A percentile compares a stretch with the other conserved stretches of the same genome.
Conservation (phyloP, 371 early-diverging fungal species). For the Blakeslea trispora region DNA sequence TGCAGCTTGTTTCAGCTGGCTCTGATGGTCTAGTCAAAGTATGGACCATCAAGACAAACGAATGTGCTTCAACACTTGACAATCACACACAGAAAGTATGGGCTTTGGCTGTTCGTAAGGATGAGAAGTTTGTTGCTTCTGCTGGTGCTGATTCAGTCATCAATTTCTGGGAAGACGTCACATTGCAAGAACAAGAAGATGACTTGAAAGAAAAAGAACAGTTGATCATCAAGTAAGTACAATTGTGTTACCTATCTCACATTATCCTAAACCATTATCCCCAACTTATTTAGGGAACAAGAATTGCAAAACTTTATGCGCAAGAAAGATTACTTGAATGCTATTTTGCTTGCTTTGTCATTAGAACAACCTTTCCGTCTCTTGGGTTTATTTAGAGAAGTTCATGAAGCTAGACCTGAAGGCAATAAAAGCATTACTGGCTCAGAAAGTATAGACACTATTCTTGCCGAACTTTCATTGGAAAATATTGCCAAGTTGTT, state of each 20-base stretch:
- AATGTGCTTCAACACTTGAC: conserved; percentile 90
- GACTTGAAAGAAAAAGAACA: conserved; percentile 70
- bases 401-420: conserved; percentile 55
- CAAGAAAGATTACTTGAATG: conserved; percentile 89
- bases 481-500: conserved; percentile 76
- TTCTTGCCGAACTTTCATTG: conserved; percentile 55
- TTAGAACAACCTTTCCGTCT: conserved; percentile 89
- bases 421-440: conserved; percentile 63
- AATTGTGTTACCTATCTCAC: not conserved
- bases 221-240: conserved; percentile 62
- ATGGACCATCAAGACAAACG: conserved; percentile 90
- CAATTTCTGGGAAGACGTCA: conserved; percentile 91
- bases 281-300: conserved; percentile 70
- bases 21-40: conserved; percentile 94
- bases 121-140: conserved; percentile 77
- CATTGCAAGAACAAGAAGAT: conserved; percentile 77
- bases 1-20: conserved; percentile 85
- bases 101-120: conserved; percentile 78
- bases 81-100: conserved; percentile 95
- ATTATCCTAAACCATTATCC: not conserved
- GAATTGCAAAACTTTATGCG: conserved; percentile 82
- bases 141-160: conserved; percentile 92
- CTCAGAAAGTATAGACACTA: conserved; percentile 63
- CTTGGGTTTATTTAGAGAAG: conserved; percentile 71
- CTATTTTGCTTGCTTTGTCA: conserved; percentile 88